Percentiles rank a stretch among this genome's conserved stretches.
phyloP scores from a whole-genome alignment of 768 basidiomycete species.

The Termitomyces bulborhizus region DNA sequence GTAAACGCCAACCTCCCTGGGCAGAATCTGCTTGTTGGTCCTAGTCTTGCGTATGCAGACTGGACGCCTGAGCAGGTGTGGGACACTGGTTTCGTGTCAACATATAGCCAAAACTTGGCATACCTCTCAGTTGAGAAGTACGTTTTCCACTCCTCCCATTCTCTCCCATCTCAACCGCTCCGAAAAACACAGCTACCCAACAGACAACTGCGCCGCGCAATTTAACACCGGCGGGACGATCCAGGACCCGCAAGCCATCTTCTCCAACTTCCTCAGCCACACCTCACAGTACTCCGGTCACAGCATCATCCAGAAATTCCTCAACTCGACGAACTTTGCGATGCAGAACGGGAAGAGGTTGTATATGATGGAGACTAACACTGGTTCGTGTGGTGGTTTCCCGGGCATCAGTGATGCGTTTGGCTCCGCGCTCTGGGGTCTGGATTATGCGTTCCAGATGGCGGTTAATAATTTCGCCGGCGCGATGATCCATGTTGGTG shows the following conservation, averaged over 20 bases:
- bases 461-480: conserved; percentile 48
- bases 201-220: conserved; percentile 54
- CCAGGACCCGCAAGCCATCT: conserved; percentile 38
- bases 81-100: conserved; percentile 46
- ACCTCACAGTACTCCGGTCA: conserved; percentile 30
- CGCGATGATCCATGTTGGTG: conserved; percentile 51
- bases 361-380: conserved; percentile 69
- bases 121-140: conserved; percentile 57
- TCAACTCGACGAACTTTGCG: conserved; percentile 41
- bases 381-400: conserved; percentile 66
- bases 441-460: conserved; percentile 58
- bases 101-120: conserved; percentile 32
- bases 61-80: conserved; percentile 52
- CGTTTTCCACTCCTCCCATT: conserved; percentile 14
- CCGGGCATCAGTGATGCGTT: conserved; percentile 57
- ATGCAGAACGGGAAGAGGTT: conserved; percentile 36
- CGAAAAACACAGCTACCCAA: conserved; percentile 40
- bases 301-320: conserved; percentile 43
- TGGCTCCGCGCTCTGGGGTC: conserved; percentile 56
- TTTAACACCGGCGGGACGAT: conserved; percentile 34
- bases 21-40: conserved; percentile 52
- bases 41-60: conserved; percentile 38
- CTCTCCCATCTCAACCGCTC: conserved; percentile 17
- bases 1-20: conserved; percentile 29
- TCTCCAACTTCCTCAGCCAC: conserved; percentile 63